Evolutionary conservation across 331 rosid species (phyloP).

Genomic region (Arachis monticola): DNA sequence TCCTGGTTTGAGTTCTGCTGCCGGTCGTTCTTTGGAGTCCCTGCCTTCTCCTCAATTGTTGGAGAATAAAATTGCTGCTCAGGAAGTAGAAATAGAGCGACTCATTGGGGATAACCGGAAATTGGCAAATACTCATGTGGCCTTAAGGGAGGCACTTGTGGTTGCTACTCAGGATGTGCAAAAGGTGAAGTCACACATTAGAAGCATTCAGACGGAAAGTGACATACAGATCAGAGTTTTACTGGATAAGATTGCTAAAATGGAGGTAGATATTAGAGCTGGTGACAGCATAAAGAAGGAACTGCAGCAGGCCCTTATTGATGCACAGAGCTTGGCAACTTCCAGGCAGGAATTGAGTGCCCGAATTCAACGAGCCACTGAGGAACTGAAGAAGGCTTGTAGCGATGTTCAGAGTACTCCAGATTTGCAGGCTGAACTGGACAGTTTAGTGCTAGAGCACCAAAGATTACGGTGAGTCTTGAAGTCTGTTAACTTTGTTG

Average conservation of each 20-base stretch:
- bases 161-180: constrained; percentile 66
- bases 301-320: constrained; percentile 65
- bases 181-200: constrained; percentile 68
- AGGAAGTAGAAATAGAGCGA: constrained; percentile 67
- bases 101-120: constrained; percentile 60
- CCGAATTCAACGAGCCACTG: constrained; percentile 56
- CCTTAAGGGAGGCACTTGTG: constrained; percentile 68
- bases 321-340: constrained; percentile 66
- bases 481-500: constrained; percentile 34
- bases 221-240: constrained; percentile 80
- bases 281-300: constrained; percentile 75
- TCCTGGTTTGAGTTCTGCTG: constrained; percentile 51
- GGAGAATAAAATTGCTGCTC: constrained; percentile 64
- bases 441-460: constrained; percentile 66
- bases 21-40: constrained; percentile 49
- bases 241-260: constrained; percentile 70
- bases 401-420: constrained; percentile 57
- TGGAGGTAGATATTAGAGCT: constrained; percentile 63
- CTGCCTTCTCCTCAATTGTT: constrained; percentile 46
- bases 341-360: constrained; percentile 63
- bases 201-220: constrained; percentile 78
- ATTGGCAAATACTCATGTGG: constrained; percentile 58
- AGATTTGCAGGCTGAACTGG: constrained; percentile 69
- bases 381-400: constrained; percentile 60
- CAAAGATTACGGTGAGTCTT: constrained; percentile 70